These are phyloP conservation scores for Suzukiozyma palmioleophila DNA, from an alignment of 1,139 yeast genomes.

Conservation along the genomic window DNA sequence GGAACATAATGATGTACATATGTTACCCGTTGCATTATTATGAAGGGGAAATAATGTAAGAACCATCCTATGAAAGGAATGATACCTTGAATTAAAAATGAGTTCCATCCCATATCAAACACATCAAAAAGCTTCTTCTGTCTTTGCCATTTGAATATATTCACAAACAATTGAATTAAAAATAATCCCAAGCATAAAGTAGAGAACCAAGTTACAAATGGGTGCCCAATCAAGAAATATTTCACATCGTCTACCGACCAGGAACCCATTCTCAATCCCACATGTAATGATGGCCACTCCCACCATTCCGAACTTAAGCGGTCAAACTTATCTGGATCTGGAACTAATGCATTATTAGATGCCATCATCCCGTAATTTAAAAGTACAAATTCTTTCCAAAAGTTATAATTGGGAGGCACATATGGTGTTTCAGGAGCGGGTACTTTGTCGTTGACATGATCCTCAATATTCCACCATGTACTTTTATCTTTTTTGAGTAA, in stretches of 20 bases:
- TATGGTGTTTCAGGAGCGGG: constrained; percentile 36
- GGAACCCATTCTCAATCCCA: constrained; percentile 67
- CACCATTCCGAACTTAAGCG: constrained; percentile 67
- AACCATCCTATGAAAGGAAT: constrained; percentile 90
- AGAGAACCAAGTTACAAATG: constrained; percentile 62
- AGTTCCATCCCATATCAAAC: constrained; percentile 20
- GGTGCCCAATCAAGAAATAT: constrained; percentile 64
- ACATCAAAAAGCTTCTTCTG: constrained; percentile 18
- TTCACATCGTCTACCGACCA: constrained; percentile 51
- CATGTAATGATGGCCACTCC: constrained; percentile 71
- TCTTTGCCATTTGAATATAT: constrained; percentile 31
- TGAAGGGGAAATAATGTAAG: constrained; percentile 83
- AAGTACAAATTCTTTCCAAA: constrained; percentile 67
- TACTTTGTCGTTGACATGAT: constrained; percentile 49
- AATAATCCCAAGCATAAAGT: constrained; percentile 22
- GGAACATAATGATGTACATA: constrained; percentile 97
- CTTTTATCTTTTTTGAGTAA: constrained; percentile 52
- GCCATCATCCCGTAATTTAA: constrained; percentile 77
- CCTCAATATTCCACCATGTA: constrained; percentile 81
- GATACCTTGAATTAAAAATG: constrained; percentile 24
- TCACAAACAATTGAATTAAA: constrained; percentile 15
- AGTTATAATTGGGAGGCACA: constrained; percentile 61
- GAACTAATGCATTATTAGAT: constrained; percentile 69
- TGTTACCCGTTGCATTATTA: constrained; percentile 94
- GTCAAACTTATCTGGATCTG: constrained; percentile 67